phyloP scores from a whole-genome alignment of 805 yeast genomes.

The Hyphopichia homilentoma region DNA sequence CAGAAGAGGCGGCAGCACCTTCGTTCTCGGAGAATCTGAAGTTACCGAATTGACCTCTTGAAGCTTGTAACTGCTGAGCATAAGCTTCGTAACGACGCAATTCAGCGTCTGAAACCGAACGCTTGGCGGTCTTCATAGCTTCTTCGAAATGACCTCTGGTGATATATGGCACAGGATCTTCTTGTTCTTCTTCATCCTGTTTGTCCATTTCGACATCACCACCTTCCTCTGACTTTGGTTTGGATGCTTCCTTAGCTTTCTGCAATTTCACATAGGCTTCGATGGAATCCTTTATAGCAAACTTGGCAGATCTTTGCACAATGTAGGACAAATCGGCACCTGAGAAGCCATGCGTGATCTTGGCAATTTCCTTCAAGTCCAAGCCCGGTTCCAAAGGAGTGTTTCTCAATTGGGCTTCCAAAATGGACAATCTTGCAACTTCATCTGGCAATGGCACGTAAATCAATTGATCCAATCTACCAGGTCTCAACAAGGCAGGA shows the following conservation, averaged over 20 bases:
- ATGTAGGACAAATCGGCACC: slow-evolving; percentile 98
- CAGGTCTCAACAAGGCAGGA: slow-evolving; percentile 98
- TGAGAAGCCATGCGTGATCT: slow-evolving; percentile 93
- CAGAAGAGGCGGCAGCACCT: slow-evolving; percentile 13
- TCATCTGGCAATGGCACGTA: slow-evolving; percentile 99
- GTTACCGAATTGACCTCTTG: slow-evolving; percentile 91
- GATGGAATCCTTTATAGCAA: slow-evolving; percentile 96
- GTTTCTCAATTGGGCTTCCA: slow-evolving; percentile 95
- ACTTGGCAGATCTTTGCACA: slow-evolving; percentile 98
- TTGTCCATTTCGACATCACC: slow-evolving; percentile 48
- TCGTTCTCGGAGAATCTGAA: slow-evolving; percentile 70
- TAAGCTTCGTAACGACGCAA: slow-evolving; percentile 98
- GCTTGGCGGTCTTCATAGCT: slow-evolving; percentile 99
- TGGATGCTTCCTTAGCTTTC: slow-evolving; percentile 41
- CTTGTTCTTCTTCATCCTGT: slow-evolving; percentile 62
- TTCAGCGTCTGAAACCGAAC: slow-evolving; percentile 96
- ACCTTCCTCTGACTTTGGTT: slow-evolving; percentile 27
- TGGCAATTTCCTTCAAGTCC: slow-evolving; percentile 83
- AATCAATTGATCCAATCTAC: slow-evolving; percentile 96
- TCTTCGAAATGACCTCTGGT: slow-evolving; percentile 94
- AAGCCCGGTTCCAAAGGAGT: slow-evolving; percentile 98
- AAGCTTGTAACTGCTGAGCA: slow-evolving; percentile 92
- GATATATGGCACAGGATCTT: slow-evolving; percentile 94
- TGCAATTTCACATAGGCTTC: slow-evolving; percentile 57
- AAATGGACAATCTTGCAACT: slow-evolving; percentile 85